Evolutionary conservation across 139 green algal species (phyloP), one percentile per base, ranked within the genome.

Genomic region (Picochlorum sp.): DNA sequence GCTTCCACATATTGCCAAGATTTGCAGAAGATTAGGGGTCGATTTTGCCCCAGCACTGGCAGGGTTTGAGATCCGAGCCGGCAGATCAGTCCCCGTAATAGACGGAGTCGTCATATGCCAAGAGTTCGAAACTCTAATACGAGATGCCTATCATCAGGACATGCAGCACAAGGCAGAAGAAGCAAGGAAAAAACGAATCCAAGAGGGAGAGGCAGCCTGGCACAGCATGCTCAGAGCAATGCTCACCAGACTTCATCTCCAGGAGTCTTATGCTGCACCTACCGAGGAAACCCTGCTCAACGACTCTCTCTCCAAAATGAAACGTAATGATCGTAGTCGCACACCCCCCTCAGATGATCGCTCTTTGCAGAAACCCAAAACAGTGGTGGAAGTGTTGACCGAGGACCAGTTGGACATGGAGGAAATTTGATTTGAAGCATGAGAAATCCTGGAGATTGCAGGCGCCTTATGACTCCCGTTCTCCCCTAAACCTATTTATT

Each of bases 31-130:
- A 28, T 70, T 94, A 45, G 71, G 63, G 3, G 50, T 94, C 18
- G 86, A 94, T 59, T 91, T 68, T 52, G 87, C 84, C 3, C 69
- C 73, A 3, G 87, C 79, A 12, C 61, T 94, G 40, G 62, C 74
- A 5, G 87, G 87, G 0, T 95, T 93, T 59, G 84, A 91, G 14
- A 49, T 56, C 18, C 58, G 76, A 25, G 78, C 67, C 9, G 84
- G 84, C 0, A 61, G 74, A 29, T 86, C 66, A 25, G 67, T 93
- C 47, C 85, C 86, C 0, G 54, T 60, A 14, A 64, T 90, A 12
- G 72, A 86, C 5, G 87, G 87, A 1, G 76, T 95, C 22, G 87
- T 94, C 13, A 68, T 94, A 35, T 92, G 84, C 55, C 36, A 74
- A 44, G 81, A 91, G 63, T 31, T 75, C 53, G 68, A 71, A 39